phyloP scores from a whole-genome alignment of 345 rosid species.

The Leavenworthia alabamica region DNA sequence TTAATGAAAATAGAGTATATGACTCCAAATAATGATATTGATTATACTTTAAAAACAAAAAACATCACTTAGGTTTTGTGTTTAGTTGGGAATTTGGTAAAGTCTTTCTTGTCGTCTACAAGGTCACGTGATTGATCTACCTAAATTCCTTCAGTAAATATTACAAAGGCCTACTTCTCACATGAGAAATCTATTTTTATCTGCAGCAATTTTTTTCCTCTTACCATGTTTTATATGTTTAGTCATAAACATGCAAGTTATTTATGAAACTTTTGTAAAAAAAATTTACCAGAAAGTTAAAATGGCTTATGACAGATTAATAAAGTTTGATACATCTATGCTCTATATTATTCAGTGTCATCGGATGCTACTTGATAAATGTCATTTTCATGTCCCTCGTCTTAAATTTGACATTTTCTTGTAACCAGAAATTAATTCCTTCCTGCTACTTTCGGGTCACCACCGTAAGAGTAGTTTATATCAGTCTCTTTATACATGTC shows the following conservation, averaged over 20 bases:
- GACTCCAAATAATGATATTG: no score
- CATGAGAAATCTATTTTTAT: neutral
- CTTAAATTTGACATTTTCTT: conserved; percentile 5
- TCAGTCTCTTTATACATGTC: neutral
- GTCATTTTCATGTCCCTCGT: neutral
- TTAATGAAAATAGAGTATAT: no score
- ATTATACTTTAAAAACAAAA: neutral
- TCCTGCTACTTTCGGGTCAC: neutral
- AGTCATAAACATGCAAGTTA: neutral
- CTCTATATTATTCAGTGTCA: neutral
- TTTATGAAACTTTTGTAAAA: no score
- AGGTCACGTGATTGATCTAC: neutral
- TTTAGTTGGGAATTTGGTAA: neutral
- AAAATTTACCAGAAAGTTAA: no score
- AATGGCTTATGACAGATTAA: no score
- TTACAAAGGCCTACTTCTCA: neutral
- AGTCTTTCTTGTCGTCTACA: conserved; percentile 5
- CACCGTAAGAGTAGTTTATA: conserved; percentile 4
- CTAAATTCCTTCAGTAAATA: neutral
- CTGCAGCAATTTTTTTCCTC: neutral
- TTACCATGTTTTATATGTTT: neutral
- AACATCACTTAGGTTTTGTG: neutral
- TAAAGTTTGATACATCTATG: neutral
- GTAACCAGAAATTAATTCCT: neutral
- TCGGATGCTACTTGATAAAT: neutral